These are phyloP conservation scores for Colletotrichum sublineola DNA, from an alignment of 2,329 filamentous ascomycete species.

Conservation along the genomic window DNA sequence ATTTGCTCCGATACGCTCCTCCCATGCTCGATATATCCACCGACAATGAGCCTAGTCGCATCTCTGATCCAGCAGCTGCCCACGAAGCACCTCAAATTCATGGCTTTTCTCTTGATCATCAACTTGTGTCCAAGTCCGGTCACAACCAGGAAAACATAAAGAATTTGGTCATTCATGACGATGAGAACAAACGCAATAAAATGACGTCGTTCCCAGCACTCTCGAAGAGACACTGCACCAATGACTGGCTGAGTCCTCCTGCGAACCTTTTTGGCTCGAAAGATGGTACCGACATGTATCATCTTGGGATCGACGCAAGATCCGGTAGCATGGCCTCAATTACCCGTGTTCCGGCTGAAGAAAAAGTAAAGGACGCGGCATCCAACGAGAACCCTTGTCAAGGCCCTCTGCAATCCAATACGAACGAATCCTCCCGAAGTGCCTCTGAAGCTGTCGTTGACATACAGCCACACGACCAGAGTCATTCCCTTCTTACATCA, in stretches of 20 bases:
- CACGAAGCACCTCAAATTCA: neutral
- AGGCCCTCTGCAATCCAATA: conserved; percentile 41
- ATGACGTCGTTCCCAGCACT: conserved; percentile 54
- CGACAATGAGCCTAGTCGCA: neutral
- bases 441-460: conserved; percentile 4
- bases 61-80: too few relatives aligned
- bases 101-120: conserved; percentile 4
- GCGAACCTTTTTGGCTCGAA: conserved; percentile 25
- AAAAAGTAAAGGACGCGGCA: conserved; percentile 36
- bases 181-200: neutral
- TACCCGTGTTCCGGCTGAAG: conserved; percentile 34
- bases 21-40: neutral
- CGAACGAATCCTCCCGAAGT: neutral
- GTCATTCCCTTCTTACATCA: neutral
- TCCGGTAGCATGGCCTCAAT: conserved; percentile 35
- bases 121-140: neutral
- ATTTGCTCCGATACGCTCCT: neutral
- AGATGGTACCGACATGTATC: conserved; percentile 44
- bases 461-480: neutral
- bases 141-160: conserved; percentile 4
- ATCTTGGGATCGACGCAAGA: conserved; percentile 51
- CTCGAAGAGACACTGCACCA: conserved; percentile 49
- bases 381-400: conserved; percentile 41
- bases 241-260: conserved; percentile 50
- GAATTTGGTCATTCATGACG: neutral